Conservation (phyloP, 2,329 filamentous ascomycete genomes). For the Lecanicillium sp. region DNA sequence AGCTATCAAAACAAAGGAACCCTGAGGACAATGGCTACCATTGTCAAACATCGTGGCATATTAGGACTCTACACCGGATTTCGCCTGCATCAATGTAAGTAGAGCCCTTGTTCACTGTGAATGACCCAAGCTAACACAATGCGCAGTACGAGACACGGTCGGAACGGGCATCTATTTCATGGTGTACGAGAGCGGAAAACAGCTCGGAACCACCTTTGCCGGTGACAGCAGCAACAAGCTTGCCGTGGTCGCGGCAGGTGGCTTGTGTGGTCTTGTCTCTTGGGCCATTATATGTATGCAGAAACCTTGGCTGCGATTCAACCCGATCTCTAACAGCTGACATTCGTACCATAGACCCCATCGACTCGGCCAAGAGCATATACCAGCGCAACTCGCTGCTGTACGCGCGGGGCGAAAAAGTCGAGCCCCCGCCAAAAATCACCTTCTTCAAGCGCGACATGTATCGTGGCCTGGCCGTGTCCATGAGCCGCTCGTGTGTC, state of each 20-base stretch:
- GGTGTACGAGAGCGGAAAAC: constrained; percentile 83
- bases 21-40: constrained; percentile 67
- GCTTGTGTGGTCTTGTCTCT: constrained; percentile 74
- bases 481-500: constrained; percentile 73
- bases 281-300: constrained; percentile 68
- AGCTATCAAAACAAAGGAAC: constrained; percentile 77
- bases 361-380: constrained; percentile 79
- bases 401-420: constrained; percentile 57
- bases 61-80: constrained; percentile 76
- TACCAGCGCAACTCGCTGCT: constrained; percentile 78
- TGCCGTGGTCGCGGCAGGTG: constrained; percentile 71
- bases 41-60: constrained; percentile 68
- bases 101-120: not conserved
- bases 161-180: constrained; percentile 84
- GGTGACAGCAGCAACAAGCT: constrained; percentile 73
- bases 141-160: constrained; percentile 70
- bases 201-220: constrained; percentile 68
- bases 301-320: not conserved
- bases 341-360: constrained; percentile 44
- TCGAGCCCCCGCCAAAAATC: constrained; percentile 64
- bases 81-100: constrained; percentile 68
- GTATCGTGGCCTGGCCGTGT: constrained; percentile 78
- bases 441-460: constrained; percentile 71
- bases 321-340: constrained; percentile 9
- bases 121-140: constrained; percentile 15